Conservation (phyloP, 202 grass and related monocot genomes). For the Schoenoplectus triqueter region DNA sequence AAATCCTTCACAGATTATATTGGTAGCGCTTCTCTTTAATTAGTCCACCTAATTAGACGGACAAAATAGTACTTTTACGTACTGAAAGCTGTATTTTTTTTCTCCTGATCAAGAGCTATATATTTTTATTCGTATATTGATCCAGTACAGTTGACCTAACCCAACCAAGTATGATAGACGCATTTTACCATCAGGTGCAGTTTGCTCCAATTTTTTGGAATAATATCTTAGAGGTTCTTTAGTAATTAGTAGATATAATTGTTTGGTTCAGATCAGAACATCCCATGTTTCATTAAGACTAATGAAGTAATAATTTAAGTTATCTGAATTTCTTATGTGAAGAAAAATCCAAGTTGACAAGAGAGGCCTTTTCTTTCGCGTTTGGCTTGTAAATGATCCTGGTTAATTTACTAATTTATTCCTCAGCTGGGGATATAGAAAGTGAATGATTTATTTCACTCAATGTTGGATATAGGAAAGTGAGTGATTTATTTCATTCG, state of each 20-base stretch:
- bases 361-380: not conserved
- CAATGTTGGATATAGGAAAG: too few species aligned
- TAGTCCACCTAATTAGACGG: not conserved
- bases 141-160: not conserved
- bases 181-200: slow-evolving; percentile 1
- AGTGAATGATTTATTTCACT: too few species aligned
- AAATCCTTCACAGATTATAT: not conserved
- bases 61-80: not conserved
- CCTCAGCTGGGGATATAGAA: not conserved
- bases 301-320: not conserved
- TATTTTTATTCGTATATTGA: not conserved
- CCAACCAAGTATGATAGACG: not conserved
- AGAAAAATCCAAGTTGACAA: not conserved
- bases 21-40: not conserved
- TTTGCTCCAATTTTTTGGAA: slow-evolving; percentile 4
- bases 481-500: too few species aligned
- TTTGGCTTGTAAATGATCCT: not conserved
- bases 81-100: not conserved
- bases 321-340: not conserved
- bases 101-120: not conserved
- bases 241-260: not conserved
- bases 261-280: not conserved
- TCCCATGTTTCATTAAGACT: not conserved
- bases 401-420: not conserved
- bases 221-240: not conserved